Percentiles rank a stretch among this genome's conserved stretches.
Evolutionary conservation across 192 early-diverging fungal genomes (phyloP).

Genomic region (Allomyces macrogynus): DNA sequence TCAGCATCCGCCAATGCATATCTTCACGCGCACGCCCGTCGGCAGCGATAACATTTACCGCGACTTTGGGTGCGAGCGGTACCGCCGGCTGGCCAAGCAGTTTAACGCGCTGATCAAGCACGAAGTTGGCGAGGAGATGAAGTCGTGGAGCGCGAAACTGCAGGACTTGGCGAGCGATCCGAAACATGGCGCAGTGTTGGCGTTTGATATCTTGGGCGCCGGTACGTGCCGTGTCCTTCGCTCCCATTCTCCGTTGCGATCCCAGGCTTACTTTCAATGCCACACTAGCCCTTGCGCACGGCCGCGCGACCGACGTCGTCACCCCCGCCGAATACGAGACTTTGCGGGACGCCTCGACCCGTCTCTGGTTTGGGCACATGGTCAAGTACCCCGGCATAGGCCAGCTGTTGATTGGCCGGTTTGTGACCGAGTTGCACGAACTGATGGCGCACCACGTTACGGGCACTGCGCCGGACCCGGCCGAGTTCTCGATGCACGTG

Average conservation of each 20-base stretch:
- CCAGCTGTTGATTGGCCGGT: not conserved
- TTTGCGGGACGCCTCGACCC: not conserved
- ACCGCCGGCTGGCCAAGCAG: not conserved
- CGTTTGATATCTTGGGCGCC: not conserved
- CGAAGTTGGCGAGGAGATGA: not conserved
- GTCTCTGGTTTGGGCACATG: not conserved
- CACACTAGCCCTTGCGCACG: not conserved
- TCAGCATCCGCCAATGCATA: constrained; percentile 1
- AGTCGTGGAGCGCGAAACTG: not conserved
- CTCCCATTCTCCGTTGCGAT: no score
- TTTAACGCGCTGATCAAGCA: not conserved
- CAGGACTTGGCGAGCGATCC: not conserved
- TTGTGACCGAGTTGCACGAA: not conserved
- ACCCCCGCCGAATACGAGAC: not conserved
- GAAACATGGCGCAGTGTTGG: not conserved
- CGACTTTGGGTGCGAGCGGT: not conserved
- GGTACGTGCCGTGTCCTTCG: no score
- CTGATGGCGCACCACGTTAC: not conserved
- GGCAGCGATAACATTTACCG: not conserved
- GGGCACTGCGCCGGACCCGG: no score
- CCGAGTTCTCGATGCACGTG: not conserved
- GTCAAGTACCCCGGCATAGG: not conserved
- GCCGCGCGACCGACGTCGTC: not conserved
- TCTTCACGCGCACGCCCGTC: constrained; percentile 1
- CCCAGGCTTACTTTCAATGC: no score